Evolutionary conservation across 2,329 filamentous ascomycete species (phyloP).

Genomic region (Leptodontidium sp.): DNA sequence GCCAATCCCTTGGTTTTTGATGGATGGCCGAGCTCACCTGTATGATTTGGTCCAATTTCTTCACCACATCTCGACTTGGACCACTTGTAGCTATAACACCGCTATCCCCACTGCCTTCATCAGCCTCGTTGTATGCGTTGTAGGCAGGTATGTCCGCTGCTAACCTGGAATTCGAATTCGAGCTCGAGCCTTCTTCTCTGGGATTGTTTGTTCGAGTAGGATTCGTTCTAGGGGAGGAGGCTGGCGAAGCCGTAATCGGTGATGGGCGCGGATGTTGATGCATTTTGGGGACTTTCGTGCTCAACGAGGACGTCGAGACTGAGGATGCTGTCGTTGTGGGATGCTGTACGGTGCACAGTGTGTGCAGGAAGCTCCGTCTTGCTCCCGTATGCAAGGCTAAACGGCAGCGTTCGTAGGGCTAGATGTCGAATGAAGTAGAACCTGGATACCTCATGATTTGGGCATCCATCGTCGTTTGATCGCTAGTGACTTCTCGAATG

Average conservation of each 20-base stretch:
- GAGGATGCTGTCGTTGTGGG: conserved; percentile 36
- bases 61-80: conserved; percentile 71
- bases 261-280: conserved; percentile 87
- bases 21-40: conserved; percentile 63
- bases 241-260: conserved; percentile 76
- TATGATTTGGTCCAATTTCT: conserved; percentile 91
- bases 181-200: conserved; percentile 68
- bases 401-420: conserved; percentile 42
- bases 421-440: conserved; percentile 41
- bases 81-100: conserved; percentile 54
- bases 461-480: conserved; percentile 45
- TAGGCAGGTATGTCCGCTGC: conserved; percentile 57
- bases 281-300: conserved; percentile 61
- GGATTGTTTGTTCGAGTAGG: conserved; percentile 76
- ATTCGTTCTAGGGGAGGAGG: conserved; percentile 75
- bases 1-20: not conserved
- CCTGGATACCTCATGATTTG: conserved; percentile 46
- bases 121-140: conserved; percentile 56
- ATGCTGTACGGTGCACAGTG: conserved; percentile 29
- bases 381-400: conserved; percentile 32
- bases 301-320: conserved; percentile 31
- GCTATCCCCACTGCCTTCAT: conserved; percentile 54
- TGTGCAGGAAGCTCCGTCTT: conserved; percentile 37
- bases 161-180: conserved; percentile 50
- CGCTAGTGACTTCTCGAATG: conserved; percentile 20